Conservation (phyloP, 305 asterid genomes). For the Fraxinus greggii region DNA sequence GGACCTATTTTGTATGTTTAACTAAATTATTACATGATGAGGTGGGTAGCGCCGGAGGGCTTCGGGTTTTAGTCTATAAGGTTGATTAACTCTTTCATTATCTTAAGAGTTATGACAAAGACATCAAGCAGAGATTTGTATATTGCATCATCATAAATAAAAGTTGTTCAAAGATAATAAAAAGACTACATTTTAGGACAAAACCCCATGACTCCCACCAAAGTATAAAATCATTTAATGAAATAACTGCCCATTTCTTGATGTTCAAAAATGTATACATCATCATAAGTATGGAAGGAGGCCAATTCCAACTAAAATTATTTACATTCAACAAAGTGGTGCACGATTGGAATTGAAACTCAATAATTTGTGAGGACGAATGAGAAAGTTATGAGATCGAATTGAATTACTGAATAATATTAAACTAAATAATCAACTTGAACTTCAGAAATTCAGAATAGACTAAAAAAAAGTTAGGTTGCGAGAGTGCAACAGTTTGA, state of each 20-base stretch:
- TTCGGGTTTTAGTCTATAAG: background rate
- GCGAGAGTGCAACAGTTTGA: background rate
- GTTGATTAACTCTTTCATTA: background rate
- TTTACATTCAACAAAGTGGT: background rate
- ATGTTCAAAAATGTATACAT: constrained; percentile 12
- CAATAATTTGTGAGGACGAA: background rate
- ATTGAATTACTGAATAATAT: background rate
- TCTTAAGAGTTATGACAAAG: background rate
- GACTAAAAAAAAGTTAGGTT: background rate
- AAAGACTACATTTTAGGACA: background rate
- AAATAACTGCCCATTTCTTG: constrained; percentile 27
- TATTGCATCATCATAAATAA: background rate
- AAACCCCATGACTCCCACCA: constrained; percentile 19
- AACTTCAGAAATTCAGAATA: too few relatives aligned
- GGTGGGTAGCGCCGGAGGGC: too few relatives aligned
- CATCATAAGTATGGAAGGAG: constrained; percentile 18
- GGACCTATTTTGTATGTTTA: background rate
- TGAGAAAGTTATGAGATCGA: background rate
- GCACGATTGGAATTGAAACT: background rate
- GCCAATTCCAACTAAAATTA: constrained; percentile 42
- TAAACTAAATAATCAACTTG: too few relatives aligned
- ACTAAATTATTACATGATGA: background rate
- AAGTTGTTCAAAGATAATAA: background rate
- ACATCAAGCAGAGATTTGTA: background rate
- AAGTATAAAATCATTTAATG: background rate